Base-by-base conservation (phyloP, 805 yeast genomes). In the Metschnikowia similis region DNA sequence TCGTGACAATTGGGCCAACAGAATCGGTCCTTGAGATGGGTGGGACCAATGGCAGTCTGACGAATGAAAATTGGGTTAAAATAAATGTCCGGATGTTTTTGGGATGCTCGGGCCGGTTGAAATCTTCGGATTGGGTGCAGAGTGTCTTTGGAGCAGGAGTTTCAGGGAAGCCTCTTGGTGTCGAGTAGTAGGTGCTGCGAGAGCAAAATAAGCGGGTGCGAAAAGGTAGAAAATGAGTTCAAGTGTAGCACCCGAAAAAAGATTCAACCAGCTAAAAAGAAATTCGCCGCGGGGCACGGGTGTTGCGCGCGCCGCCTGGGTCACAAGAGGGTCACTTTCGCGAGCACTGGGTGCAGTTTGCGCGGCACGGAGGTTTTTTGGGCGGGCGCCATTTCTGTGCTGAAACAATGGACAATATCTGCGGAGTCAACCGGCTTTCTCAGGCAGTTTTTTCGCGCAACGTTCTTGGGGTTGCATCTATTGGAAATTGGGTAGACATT, bases 161-260 rank as follows among this genome's bases (percentile, higher is more conserved):
- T n/a, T 17, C 26, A 26, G 17, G 26, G 34, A 16, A 32, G 45
- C 29, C 37, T 31, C 21, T 13, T n/a, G 37, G 16, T 39, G 30
- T 37, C 37, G 29, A 29, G 16, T 8, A 30, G 17, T 8, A 17
- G 29, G 36, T 16, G 45, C 17, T 14, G 45, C 14, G 9, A 17
- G 17, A 41, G 37, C 13, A 41, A 41, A 41, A 39, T 32, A 41
- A 32, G 45, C 45, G 45, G 45, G 37, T 41, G 45, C 45, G 45
- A 41, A 41, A 41, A 17, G 37, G 30, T 41, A 27, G 21, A 29
- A 29, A 21, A 13, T 21, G 45, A 32, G 30, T 41, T 31, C 21
- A 21, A 34, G 30, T 32, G 45, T n/a, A 31, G 34, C 42, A 14
- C 16, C n/a, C 26, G 41, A 27, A 38, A 39, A 26, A 32, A 41